Conservation (phyloP, 148 eudicot species). For the Limonium bicolor region DNA sequence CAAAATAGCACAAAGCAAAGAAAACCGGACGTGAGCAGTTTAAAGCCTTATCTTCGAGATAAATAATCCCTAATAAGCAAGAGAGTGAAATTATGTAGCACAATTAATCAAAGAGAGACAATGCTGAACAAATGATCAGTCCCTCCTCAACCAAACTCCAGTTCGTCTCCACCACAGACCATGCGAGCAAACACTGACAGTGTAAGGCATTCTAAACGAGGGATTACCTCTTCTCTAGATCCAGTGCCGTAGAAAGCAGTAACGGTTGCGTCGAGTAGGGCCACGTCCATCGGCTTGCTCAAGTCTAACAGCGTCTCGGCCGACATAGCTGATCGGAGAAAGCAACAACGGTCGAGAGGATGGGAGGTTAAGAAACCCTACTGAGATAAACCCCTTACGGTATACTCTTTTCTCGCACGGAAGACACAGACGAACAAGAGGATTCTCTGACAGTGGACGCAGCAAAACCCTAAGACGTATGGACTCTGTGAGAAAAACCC, state of each 20-base stretch:
- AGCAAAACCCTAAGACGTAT: conserved; percentile 23
- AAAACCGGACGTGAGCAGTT: too few relatives aligned
- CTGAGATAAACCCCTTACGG: too few relatives aligned
- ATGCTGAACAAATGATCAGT: neutral
- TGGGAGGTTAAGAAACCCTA: conserved; percentile 5
- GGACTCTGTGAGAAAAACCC: conserved; percentile 5
- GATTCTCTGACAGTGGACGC: neutral
- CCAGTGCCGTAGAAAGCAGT: conserved; percentile 95
- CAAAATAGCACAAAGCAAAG: too few relatives aligned
- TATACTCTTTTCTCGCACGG: too few relatives aligned
- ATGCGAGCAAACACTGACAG: neutral
- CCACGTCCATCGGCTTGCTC: conserved; percentile 84
- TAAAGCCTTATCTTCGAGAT: neutral
- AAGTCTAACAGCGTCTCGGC: conserved; percentile 88
- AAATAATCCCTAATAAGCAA: neutral
- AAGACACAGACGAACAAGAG: neutral
- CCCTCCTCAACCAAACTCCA: too few relatives aligned
- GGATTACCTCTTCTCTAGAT: conserved; percentile 73
- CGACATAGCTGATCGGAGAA: conserved; percentile 37
- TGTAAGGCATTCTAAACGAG: neutral
- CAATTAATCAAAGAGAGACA: neutral
- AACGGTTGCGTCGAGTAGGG: conserved; percentile 82
- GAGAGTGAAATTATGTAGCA: neutral
- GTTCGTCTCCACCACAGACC: neutral
- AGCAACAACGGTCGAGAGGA: conserved; percentile 3